Evolutionary conservation across 495 filamentous ascomycete genomes (phyloP), one percentile per base, ranked within the genome.

Genomic region (Pyronema omphalodes): DNA sequence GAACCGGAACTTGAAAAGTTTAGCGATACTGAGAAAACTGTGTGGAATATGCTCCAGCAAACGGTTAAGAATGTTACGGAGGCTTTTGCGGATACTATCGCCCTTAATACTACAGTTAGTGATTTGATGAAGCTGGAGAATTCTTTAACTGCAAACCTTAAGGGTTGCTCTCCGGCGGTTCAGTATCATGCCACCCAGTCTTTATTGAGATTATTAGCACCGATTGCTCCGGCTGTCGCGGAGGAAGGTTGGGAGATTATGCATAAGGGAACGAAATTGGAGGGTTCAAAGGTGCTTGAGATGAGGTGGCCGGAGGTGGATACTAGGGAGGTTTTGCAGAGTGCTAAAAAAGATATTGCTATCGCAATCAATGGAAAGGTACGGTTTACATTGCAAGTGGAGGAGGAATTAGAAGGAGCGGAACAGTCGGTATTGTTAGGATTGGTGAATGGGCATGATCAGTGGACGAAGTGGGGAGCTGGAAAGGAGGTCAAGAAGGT

Each of bases 111-210:
- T 2, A 75, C 82, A 36, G 75, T 93, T 14, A 87, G 83, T 1
- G 83, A 87, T 58, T 70, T 94, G 36, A 94, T 82, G 68, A 76
- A 74, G 14, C 73, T 94, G 2, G 86, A 84, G 9, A 89, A 93
- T 62, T 56, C 68, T 3, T 70, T 93, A 23, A 56, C 64, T 17
- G 40, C 53, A 1, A 9, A 9, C 12, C 12, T 34, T 8, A 50
- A 34, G 19, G n/a, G 7, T 12, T 50, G 47, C 29, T 44, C 52
- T 1, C 39, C 52, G 8, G 39, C n/a, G 8, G 18, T 51, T 44
- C 65, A 67, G 7, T 48, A 48, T 71, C 45, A 73, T 67, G 49
- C 60, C 17, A 52, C 56, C 0, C 51, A 50, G 14, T 67, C 70
- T 19, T 71, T 93, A 18, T 59, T 93, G 34, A 74, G 76, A 12